Percentiles rank a stretch among this genome's conserved stretches.
phyloP scores from a whole-genome alignment of 75 land plant species.

The Pinus tabuliformis region DNA sequence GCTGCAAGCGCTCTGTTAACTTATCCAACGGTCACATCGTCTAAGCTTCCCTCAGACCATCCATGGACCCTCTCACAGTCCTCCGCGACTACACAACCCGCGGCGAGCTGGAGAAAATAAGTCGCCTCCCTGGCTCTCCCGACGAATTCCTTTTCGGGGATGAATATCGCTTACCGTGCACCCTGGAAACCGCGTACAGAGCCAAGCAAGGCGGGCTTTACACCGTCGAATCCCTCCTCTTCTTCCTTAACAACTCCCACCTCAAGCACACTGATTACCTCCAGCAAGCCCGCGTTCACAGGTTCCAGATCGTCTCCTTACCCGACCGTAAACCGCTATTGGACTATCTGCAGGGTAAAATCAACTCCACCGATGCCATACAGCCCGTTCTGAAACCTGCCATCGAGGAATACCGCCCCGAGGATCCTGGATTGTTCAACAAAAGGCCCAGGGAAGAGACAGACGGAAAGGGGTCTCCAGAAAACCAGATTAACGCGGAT shows the following conservation, averaged over 20 bases:
- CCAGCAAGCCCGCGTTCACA: conserved; percentile 52
- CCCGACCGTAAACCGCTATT: conserved; percentile 84
- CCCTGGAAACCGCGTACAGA: conserved; percentile 79
- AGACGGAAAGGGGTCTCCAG: background rate
- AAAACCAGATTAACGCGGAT: background rate
- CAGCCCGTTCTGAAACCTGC: conserved; percentile 25
- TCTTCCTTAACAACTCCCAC: conserved; percentile 65
- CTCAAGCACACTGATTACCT: conserved; percentile 85
- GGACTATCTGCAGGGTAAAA: conserved; percentile 73
- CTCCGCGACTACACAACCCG: conserved; percentile 87
- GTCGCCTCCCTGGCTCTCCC: conserved; percentile 69
- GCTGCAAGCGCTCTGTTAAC: no score
- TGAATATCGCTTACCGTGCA: conserved; percentile 74
- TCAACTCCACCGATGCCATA: conserved; percentile 65
- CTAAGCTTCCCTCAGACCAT: no score
- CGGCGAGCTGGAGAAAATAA: conserved; percentile 66
- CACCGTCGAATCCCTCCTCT: conserved; percentile 65
- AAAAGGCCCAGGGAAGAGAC: background rate
- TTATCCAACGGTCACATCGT: no score
- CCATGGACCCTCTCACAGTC: conserved; percentile 78
- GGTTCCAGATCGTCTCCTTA: conserved; percentile 71
- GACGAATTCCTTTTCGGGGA: conserved; percentile 78
- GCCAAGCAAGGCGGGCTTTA: conserved; percentile 51
- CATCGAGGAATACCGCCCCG: conserved; percentile 29
- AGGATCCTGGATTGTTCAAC: conserved; percentile 18